These are phyloP conservation scores for Mycena epipterygia DNA, from an alignment of 768 basidiomycete species.

Conservation along the genomic window DNA sequence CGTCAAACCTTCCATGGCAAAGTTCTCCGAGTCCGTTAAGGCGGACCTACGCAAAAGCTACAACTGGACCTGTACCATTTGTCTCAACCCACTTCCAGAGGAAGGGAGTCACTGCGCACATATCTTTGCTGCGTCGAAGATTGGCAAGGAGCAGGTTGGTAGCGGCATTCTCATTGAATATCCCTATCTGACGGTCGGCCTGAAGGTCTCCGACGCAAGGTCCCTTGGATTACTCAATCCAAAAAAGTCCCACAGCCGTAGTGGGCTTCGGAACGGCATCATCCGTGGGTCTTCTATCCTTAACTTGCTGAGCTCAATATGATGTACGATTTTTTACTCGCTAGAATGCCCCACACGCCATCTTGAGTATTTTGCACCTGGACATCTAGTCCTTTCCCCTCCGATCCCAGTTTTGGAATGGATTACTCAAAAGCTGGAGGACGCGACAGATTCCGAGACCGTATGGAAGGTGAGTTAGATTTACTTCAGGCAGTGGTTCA, in stretches of 20 bases:
- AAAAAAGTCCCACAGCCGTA: background rate
- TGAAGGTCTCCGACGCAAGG: conserved; percentile 1
- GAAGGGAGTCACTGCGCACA: conserved; percentile 11
- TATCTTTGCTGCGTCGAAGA: background rate
- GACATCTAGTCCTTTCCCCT: background rate
- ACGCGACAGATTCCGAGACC: background rate
- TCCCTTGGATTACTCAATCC: conserved; percentile 11
- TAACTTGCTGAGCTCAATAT: background rate
- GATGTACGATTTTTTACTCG: background rate
- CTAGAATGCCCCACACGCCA: conserved; percentile 12
- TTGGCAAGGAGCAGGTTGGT: background rate
- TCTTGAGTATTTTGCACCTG: background rate
- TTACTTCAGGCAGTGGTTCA: background rate
- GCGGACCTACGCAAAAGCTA: background rate
- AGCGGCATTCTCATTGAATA: background rate
- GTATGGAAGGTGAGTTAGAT: conserved; percentile 1
- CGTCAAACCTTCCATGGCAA: no score
- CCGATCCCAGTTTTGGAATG: background rate
- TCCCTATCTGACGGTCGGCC: background rate
- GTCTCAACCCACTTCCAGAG: background rate
- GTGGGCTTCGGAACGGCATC: background rate
- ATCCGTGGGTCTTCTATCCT: conserved; percentile 4
- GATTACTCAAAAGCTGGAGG: background rate
- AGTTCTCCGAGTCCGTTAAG: no score
- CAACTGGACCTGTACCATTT: conserved; percentile 8